These are phyloP conservation scores for Quercus parvula DNA, from an alignment of 306 rosid species.

Conservation along the genomic window DNA sequence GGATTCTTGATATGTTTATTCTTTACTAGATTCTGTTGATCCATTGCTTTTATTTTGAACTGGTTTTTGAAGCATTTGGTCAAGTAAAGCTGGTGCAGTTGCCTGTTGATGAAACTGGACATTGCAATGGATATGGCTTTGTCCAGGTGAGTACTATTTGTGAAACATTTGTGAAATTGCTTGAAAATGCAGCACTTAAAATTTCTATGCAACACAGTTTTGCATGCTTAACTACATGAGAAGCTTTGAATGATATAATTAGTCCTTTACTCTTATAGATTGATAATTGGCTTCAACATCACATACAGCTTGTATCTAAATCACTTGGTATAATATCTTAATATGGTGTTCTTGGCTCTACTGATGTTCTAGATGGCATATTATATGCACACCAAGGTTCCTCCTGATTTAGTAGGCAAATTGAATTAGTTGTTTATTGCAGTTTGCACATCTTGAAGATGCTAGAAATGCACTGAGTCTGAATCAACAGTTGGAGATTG, in stretches of 20 bases:
- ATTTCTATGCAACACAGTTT: neutral
- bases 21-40: conserved; percentile 7
- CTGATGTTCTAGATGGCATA: conserved; percentile 13
- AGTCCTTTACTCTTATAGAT: neutral
- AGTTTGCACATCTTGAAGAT: conserved; percentile 93
- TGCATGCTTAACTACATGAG: neutral
- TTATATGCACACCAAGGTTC: conserved; percentile 20
- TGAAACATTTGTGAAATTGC: conserved; percentile 2
- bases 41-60: conserved; percentile 14
- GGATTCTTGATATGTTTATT: neutral
- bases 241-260: neutral
- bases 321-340: neutral
- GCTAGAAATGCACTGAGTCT: conserved; percentile 85
- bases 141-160: conserved; percentile 60
- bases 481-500: conserved; percentile 91
- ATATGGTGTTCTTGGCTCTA: conserved; percentile 9
- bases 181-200: neutral
- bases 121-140: conserved; percentile 95
- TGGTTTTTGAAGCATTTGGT: conserved; percentile 99
- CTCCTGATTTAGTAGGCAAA: conserved; percentile 28
- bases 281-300: neutral
- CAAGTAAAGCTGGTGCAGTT: conserved; percentile 87
- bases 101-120: conserved; percentile 86
- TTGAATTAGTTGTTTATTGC: conserved; percentile 30
- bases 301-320: conserved; percentile 7